phyloP scores from a whole-genome alignment of 116 monocot genomes.

The Dioscorea cayenensis region DNA sequence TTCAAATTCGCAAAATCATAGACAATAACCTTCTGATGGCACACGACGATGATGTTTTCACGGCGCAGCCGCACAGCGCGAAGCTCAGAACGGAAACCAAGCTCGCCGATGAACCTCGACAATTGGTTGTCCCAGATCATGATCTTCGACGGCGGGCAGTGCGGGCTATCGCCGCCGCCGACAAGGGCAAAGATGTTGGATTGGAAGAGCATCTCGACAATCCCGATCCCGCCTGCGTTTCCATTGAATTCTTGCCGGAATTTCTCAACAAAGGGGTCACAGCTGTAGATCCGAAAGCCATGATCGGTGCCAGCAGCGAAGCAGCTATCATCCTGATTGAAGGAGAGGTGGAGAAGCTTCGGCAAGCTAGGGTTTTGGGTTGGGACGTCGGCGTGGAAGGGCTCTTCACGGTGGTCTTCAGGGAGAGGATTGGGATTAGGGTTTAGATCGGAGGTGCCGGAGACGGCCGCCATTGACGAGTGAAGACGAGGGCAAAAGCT shows the following conservation, averaged over 20 bases:
- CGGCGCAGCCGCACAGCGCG: constrained; percentile 68
- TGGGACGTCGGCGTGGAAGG: not conserved
- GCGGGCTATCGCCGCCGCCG: constrained; percentile 66
- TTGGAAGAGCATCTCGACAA: constrained; percentile 88
- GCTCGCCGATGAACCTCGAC: constrained; percentile 85
- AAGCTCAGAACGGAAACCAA: constrained; percentile 81
- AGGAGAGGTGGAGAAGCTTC: constrained; percentile 8
- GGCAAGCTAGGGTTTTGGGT: not conserved
- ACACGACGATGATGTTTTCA: constrained; percentile 76
- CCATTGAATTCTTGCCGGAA: constrained; percentile 74
- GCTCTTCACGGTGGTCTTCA: too few species aligned
- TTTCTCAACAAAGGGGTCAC: constrained; percentile 91
- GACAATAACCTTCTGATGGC: constrained; percentile 74
- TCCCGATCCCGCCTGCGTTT: constrained; percentile 40
- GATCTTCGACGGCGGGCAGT: constrained; percentile 72
- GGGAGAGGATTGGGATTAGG: not conserved
- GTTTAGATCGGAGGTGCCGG: not conserved
- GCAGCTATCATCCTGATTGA: constrained; percentile 81
- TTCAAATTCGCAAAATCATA: constrained; percentile 89
- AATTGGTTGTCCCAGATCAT: constrained; percentile 99
- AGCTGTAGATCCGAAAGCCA: constrained; percentile 91
- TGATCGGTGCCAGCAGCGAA: constrained; percentile 73
- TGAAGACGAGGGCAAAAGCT: not conserved
- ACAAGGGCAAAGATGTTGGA: constrained; percentile 90
- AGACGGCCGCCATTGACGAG: not conserved